These are phyloP conservation scores for Cydonia oblonga DNA, from an alignment of 331 rosid genomes.

Conservation along the genomic window DNA sequence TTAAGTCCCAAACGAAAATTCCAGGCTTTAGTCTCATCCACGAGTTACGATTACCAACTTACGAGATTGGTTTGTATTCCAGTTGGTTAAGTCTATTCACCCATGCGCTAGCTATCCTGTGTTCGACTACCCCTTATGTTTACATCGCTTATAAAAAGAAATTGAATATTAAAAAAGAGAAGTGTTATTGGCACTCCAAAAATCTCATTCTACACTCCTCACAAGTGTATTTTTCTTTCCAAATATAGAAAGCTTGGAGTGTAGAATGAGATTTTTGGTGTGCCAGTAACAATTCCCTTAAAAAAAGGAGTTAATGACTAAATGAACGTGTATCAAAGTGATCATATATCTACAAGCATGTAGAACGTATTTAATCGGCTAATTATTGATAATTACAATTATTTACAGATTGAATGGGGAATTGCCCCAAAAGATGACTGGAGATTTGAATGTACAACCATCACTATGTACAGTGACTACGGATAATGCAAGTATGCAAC, in stretches of 20 bases:
- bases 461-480: too few relatives aligned
- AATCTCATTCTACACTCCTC: too few relatives aligned
- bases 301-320: not conserved
- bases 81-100: not conserved
- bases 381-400: not conserved
- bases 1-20: not conserved
- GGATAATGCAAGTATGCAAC: too few relatives aligned
- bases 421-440: constrained; percentile 12
- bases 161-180: not conserved
- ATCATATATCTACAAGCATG: not conserved
- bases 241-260: too few relatives aligned
- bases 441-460: constrained; percentile 21
- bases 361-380: not conserved
- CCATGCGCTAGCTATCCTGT: not conserved
- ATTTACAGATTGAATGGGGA: constrained; percentile 22
- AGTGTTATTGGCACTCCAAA: too few relatives aligned
- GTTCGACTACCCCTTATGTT: not conserved
- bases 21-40: not conserved
- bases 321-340: not conserved
- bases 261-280: too few relatives aligned
- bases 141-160: not conserved
- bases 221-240: too few relatives aligned
- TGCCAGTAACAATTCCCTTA: too few relatives aligned
- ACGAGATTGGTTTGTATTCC: too few relatives aligned
- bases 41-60: not conserved